Conservation (phyloP, 139 green algal species). For the Spirogloea muscicola region DNA sequence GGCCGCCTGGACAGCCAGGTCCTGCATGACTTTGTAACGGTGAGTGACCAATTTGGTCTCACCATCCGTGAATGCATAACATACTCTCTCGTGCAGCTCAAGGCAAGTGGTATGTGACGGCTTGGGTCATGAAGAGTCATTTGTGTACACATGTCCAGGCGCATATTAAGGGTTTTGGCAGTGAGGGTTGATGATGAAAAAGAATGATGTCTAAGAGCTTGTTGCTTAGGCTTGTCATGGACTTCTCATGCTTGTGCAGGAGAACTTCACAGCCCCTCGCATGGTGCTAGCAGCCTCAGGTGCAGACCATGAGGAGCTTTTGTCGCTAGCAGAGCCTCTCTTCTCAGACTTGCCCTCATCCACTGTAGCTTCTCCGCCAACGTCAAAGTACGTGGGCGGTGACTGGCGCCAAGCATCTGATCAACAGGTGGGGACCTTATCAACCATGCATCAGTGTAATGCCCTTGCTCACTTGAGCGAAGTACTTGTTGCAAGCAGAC, state of each 20-base stretch:
- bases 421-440: slow-evolving; percentile 3
- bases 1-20: slow-evolving; percentile 55
- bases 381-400: slow-evolving; percentile 60
- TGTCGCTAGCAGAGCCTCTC: slow-evolving; percentile 52
- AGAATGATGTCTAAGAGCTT: too few relatives aligned
- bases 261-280: slow-evolving; percentile 65
- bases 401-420: slow-evolving; percentile 48
- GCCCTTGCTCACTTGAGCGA: neutral
- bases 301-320: slow-evolving; percentile 71
- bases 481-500: neutral
- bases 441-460: neutral
- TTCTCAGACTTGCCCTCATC: slow-evolving; percentile 25
- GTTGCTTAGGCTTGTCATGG: too few relatives aligned
- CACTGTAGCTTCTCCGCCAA: neutral
- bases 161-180: too few relatives aligned
- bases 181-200: too few relatives aligned
- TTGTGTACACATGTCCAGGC: too few relatives aligned
- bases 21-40: slow-evolving; percentile 62
- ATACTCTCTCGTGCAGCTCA: neutral
- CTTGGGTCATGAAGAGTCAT: too few relatives aligned
- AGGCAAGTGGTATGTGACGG: neutral
- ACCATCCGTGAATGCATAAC: neutral
- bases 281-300: slow-evolving; percentile 84
- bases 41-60: neutral
- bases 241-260: slow-evolving; percentile 36